Base-by-base conservation (phyloP, 345 rosid species). In the Moricandia arvensis region DNA sequence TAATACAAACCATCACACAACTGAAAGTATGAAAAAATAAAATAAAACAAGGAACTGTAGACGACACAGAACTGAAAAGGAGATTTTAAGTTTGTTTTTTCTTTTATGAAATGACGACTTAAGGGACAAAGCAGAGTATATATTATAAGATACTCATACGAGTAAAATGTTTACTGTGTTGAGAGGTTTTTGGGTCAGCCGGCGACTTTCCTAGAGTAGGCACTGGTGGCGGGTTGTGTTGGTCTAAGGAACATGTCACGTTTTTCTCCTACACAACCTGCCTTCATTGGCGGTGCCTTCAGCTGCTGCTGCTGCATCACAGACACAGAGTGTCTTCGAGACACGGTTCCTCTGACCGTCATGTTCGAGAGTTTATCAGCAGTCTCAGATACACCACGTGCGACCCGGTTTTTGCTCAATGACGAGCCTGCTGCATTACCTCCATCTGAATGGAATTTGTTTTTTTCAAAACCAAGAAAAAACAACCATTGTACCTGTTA, bases 191-290 rank as follows among this genome's bases (percentile, higher is more conserved):
- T 15, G 61, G 31, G 41, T 82, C 76, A 87, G 66, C 90, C 93
- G 8, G 80, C 87, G 66, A 86, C 91, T 73, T 87, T 91, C 80
- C 95, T 80, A 4, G 76, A 13, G 63, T 80, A 84, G 66, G 81
- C 72, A 55, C 83, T 78, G 74, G 80, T 82, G 45, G 85, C 70
- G 18, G 82, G 83, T 43, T 83, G 87, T 45, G 86, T 81, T 78
- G 88, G 85, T 77, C 87, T 80, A 11, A 86, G 87, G 73, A 73
- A 84, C 80, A 63, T 58, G 80, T 82, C 88, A 16, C 81, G 87
- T 16, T 86, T 80, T 73, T 76, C 91, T 26, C 75, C 80, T 10
- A 70, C 80, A 87, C 95, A 90, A 41, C 93, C 96, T 5, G 91
- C 90, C 78, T 82, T 87, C 88, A 91, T 91, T 13, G 86, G 81